Percentiles rank a stretch among this genome's conserved stretches.
These are phyloP conservation scores for Fusarium sp. DNA, from an alignment of 2,329 filamentous ascomycete genomes.

Conservation along the genomic window DNA sequence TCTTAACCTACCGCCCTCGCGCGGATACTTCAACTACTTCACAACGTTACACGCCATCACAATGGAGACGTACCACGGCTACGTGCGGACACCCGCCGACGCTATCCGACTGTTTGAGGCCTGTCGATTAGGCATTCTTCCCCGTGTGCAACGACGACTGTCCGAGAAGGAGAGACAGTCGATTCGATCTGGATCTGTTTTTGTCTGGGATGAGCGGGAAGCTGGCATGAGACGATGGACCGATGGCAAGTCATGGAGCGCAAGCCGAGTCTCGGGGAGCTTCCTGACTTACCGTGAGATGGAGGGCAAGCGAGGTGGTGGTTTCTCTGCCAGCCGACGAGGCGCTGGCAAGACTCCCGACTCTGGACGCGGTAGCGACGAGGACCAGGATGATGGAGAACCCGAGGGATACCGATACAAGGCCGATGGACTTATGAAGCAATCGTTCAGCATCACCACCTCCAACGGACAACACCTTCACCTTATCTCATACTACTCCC, in stretches of 20 bases:
- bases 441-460: conserved; percentile 99
- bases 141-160: conserved; percentile 89
- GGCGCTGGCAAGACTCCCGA: conserved; percentile 83
- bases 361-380: conserved; percentile 83
- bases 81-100: conserved; percentile 94
- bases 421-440: conserved; percentile 97
- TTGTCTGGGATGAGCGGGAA: conserved; percentile 99
- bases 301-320: conserved; percentile 95
- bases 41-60: conserved; percentile 45
- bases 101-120: conserved; percentile 99
- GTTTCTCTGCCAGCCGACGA: conserved; percentile 70
- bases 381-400: conserved; percentile 85
- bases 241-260: conserved; percentile 98
- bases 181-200: conserved; percentile 96
- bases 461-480: conserved; percentile 90
- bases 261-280: conserved; percentile 95
- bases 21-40: conserved; percentile 30
- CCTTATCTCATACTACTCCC: conserved; percentile 95
- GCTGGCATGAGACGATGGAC: conserved; percentile 99
- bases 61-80: conserved; percentile 98
- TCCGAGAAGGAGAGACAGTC: conserved; percentile 98
- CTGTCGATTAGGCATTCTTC: conserved; percentile 87
- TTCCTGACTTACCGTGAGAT: conserved; percentile 98
- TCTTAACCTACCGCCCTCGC: conserved; percentile 27
- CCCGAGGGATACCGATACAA: conserved; percentile 95